phyloP scores from a whole-genome alignment of 441 rosid genomes.

The Flueggea neowawraea region DNA sequence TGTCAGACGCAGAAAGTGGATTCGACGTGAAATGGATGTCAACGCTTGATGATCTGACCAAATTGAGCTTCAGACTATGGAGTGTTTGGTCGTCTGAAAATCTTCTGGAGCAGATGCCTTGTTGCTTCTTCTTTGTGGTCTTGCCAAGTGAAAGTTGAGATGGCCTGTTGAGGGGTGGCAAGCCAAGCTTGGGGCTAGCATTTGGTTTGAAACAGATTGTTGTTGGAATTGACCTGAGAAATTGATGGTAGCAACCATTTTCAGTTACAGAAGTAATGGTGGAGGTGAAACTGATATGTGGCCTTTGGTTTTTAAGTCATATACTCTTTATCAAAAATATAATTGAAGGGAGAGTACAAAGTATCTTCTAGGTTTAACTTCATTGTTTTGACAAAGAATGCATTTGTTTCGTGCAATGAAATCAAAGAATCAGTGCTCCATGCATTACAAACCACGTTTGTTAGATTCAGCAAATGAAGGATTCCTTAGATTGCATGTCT shows the following conservation, averaged over 20 bases:
- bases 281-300: neutral
- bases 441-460: too few relatives aligned
- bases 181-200: neutral
- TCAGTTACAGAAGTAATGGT: neutral
- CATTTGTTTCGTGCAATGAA: too few relatives aligned
- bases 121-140: slow-evolving; percentile 1
- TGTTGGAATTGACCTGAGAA: slow-evolving; percentile 19
- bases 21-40: neutral
- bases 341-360: too few relatives aligned
- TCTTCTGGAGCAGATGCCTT: neutral
- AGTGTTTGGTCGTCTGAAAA: neutral
- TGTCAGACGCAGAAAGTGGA: slow-evolving; percentile 34
- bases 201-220: slow-evolving; percentile 12
- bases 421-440: too few relatives aligned
- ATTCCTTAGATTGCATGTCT: too few relatives aligned
- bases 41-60: neutral
- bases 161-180: slow-evolving; percentile 13
- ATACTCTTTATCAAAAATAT: too few relatives aligned
- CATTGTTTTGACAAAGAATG: too few relatives aligned
- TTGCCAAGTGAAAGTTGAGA: slow-evolving; percentile 7
- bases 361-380: too few relatives aligned
- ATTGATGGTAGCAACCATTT: slow-evolving; percentile 26
- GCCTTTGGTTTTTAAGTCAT: neutral
- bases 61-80: neutral
- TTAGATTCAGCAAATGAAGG: too few relatives aligned